phyloP scores from a whole-genome alignment of 1,284 basidiomycete species.

The Ustilago curta region DNA sequence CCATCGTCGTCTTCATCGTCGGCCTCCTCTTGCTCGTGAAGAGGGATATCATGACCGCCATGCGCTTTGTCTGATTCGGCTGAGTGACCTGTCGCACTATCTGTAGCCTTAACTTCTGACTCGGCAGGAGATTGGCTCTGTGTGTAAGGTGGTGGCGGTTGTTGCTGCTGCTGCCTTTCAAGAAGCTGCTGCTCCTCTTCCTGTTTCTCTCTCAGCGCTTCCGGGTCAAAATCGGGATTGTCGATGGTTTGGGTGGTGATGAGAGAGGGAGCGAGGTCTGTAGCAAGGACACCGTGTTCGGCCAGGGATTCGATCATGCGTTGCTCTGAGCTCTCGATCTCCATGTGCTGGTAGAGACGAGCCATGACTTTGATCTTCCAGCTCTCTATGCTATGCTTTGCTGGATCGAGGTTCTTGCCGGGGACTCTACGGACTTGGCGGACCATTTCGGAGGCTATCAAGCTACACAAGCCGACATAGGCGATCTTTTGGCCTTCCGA shows the following conservation, averaged over 20 bases:
- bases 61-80: background rate
- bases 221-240: conserved; percentile 67
- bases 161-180: conserved; percentile 18
- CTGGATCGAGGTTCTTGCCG: conserved; percentile 49
- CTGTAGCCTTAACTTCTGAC: background rate
- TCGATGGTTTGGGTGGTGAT: conserved; percentile 65
- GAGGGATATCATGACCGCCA: background rate
- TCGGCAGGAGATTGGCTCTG: background rate
- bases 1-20: conserved; percentile 32
- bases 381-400: conserved; percentile 56
- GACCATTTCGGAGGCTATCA: conserved; percentile 61
- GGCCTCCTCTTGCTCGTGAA: background rate
- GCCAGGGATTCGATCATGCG: conserved; percentile 68
- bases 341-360: conserved; percentile 68
- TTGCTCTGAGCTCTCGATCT: conserved; percentile 66
- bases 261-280: conserved; percentile 66
- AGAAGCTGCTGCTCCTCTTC: conserved; percentile 30
- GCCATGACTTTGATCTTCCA: conserved; percentile 67
- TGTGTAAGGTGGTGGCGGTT: background rate
- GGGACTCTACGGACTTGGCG: conserved; percentile 50
- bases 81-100: background rate
- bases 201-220: conserved; percentile 41
- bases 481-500: conserved; percentile 68
- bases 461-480: conserved; percentile 67
- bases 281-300: conserved; percentile 63